Percentiles rank a stretch among this genome's conserved stretches.
These are phyloP conservation scores for Conoideocrella luteorostrata DNA, from an alignment of 2,329 filamentous ascomycete species.

Conservation along the genomic window DNA sequence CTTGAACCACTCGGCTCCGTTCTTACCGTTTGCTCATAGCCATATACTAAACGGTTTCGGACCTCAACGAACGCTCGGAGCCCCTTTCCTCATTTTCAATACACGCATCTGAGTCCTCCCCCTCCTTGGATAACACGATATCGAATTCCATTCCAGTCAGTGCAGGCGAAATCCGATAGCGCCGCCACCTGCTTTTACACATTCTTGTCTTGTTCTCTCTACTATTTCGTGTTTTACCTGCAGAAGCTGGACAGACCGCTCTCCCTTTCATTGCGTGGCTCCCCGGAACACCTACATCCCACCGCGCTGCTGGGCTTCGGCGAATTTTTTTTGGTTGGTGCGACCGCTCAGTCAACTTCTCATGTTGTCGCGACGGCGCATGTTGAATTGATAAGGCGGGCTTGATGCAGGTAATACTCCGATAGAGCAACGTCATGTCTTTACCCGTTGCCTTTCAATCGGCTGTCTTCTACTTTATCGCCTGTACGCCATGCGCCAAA, in stretches of 20 bases:
- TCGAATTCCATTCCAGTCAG: not conserved
- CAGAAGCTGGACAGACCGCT: too few species aligned
- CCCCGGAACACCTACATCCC: not conserved
- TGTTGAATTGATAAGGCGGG: constrained; percentile 7
- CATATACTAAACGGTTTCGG: constrained; percentile 1
- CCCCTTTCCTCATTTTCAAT: constrained; percentile 6
- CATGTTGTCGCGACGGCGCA: constrained; percentile 11
- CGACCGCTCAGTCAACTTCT: constrained; percentile 3
- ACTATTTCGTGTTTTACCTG: too few species aligned
- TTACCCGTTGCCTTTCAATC: constrained; percentile 62
- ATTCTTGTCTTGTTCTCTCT: too few species aligned
- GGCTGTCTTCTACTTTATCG: constrained; percentile 69
- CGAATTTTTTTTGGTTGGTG: not conserved
- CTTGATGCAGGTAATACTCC: constrained; percentile 5
- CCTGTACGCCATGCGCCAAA: constrained; percentile 72
- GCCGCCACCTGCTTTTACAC: too few species aligned
- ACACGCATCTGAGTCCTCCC: not conserved
- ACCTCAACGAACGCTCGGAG: not conserved
- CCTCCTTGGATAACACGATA: not conserved
- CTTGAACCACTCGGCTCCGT: not conserved
- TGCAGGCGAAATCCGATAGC: not conserved
- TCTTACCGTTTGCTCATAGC: not conserved
- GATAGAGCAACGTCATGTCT: constrained; percentile 28
- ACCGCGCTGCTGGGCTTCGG: not conserved
- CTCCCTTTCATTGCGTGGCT: not conserved